Evolutionary conservation across 345 rosid species (phyloP), one percentile per base, ranked within the genome.

Genomic region (Ailanthus altissimus): DNA sequence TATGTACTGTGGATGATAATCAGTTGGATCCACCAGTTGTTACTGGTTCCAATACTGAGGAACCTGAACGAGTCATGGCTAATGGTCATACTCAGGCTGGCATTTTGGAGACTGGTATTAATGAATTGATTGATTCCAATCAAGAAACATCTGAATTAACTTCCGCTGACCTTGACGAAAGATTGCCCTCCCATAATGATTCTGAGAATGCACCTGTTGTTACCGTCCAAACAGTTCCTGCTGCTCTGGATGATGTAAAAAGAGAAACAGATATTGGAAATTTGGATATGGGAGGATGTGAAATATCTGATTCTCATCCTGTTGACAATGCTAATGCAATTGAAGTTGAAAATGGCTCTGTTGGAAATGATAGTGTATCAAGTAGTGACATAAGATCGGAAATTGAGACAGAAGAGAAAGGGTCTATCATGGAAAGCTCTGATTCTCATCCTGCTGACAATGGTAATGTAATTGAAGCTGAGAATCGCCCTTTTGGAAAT

Each of bases 101-200:
- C 25, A 75, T 73, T 77, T 68, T 78, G 42, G 82, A 78, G 9
- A 47, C 78, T 9, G 74, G 70, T 45, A 69, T 74, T 67, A 69
- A 76, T 54, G 85, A 74, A 57, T 54, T 70, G 6, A 54, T 71
- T 70, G 84, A 77, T 76, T 65, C 81, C 62, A 75, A 57, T 81
- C 84, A 82, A 79, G 81, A 67, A 61, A 64, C 81, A 60, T 25
- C 84, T 54, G 77, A 84, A 64, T 73, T 66, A 73, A 45, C 38
- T 75, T 32, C 73, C 36, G 75, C 85, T 62, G 88, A 79, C 67
- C 57, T 56, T 53, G 76, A 38, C 58, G 84, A 75, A 78, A 73
- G 58, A 9, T 54, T 76, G 47, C 75, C 84, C 46, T 73, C 80
- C 40, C 71, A 50, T 71, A 70, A 23, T 49, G 38, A 70, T 67